Base-by-base conservation (phyloP, 345 rosid genomes). In the Balakata baccata region DNA sequence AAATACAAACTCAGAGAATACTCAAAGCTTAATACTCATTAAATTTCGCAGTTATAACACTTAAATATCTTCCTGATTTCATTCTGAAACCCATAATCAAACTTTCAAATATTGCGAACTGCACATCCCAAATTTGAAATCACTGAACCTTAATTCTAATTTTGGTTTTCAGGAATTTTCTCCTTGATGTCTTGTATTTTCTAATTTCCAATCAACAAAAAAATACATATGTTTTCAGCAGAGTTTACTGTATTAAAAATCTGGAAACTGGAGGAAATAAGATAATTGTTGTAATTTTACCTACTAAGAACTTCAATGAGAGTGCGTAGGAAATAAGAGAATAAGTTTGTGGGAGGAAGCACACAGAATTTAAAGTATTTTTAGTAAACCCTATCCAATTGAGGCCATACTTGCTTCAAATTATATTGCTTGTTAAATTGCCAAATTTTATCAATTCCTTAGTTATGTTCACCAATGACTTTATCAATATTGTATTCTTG, bases 91-190 rank as follows among this genome's bases (percentile, higher is more conserved):
- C 11, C 6, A 65, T n/a, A 11, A 22, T 3, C n/a, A 20, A 64
- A 41, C 17, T 46, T 1, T 61, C 20, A 37, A 37, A 14, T 16
- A 2, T 7, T 62, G 41, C 20, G 3, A 61, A 61, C 43, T 29
- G n/a, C 3, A 66, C 69, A 59, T 25, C 39, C n/a, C n/a, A 66
- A 66, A 41, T 17, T 18, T 66, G 37, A 66, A 66, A 66, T 9
- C 18, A 37, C 8, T 46, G 34, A 64, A 22, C 52, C 11, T 39
- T 64, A 43, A 64, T 64, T 18, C 12, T 66, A 66, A 66, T 66
- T 20, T 46, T 62, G 22, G 45, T 37, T 37, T 38, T 16, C 57
- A 13, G 20, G 22, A 62, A 25, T 60, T 59, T 34, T 38, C 46
- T 62, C 45, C 22, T 62, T 17, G 11, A 62, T 52, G 20, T 62